These are phyloP conservation scores for Boletus rubroflammeus DNA, from an alignment of 768 basidiomycete genomes.

Conservation along the genomic window DNA sequence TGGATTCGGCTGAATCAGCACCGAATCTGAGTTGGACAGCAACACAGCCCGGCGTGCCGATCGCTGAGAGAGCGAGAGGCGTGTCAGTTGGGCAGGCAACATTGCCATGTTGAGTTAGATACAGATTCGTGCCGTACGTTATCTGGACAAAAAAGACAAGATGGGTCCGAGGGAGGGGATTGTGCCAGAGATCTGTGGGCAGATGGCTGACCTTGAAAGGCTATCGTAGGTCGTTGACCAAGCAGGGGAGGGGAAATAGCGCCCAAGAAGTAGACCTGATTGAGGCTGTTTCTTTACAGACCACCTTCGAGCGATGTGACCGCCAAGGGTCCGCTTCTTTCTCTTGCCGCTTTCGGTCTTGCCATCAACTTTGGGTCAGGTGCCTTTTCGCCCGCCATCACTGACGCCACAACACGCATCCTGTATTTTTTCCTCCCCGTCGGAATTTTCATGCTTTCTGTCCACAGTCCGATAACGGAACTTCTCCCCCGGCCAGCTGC, in stretches of 20 bases:
- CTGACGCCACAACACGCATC: conserved; percentile 38
- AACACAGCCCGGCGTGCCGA: conserved; percentile 30
- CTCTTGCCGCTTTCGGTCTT: conserved; percentile 17
- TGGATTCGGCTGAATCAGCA: conserved; percentile 24
- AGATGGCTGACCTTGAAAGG: conserved; percentile 32
- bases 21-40: conserved; percentile 18
- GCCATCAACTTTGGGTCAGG: conserved; percentile 26
- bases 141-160: conserved; percentile 23
- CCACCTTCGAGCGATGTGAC: conserved; percentile 32
- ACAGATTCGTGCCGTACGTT: conserved; percentile 29
- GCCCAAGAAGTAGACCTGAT: conserved; percentile 23
- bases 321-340: conserved; percentile 23
- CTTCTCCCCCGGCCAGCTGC: conserved; percentile 28
- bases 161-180: conserved; percentile 6
- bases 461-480: conserved; percentile 38
- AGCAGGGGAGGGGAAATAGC: conserved; percentile 19
- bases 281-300: conserved; percentile 18
- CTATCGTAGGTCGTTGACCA: conserved; percentile 27
- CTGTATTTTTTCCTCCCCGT: conserved; percentile 20
- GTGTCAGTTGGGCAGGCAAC: conserved; percentile 34
- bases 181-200: conserved; percentile 24
- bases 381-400: conserved; percentile 34
- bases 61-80: conserved; percentile 22
- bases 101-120: conserved; percentile 31
- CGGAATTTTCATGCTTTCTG: conserved; percentile 32